Evolutionary conservation across 1,284 basidiomycete species (phyloP).

Genomic region (Prillingera fragicola): DNA sequence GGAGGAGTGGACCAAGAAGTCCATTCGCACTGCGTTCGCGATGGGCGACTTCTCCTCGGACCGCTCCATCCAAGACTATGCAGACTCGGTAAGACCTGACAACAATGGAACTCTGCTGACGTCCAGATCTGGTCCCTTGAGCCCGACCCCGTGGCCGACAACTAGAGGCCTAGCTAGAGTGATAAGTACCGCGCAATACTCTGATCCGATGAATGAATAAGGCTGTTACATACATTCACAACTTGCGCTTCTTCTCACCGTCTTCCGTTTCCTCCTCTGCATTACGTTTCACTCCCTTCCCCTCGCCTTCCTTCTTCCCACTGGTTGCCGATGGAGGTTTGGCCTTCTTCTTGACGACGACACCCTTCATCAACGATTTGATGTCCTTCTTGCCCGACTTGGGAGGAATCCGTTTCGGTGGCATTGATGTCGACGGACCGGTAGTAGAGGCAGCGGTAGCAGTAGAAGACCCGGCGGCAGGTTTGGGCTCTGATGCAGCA

Average conservation of each 20-base stretch:
- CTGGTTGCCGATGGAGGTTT: background rate
- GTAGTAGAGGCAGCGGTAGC: slow-evolving; percentile 7
- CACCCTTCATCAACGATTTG: slow-evolving; percentile 45
- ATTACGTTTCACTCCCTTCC: slow-evolving; percentile 7
- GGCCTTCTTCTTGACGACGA: slow-evolving; percentile 47
- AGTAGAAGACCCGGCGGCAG: slow-evolving; percentile 1
- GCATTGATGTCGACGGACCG: slow-evolving; percentile 3
- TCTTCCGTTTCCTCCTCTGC: slow-evolving; percentile 1
- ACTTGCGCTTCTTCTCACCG: slow-evolving; percentile 20
- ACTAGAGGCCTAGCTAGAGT: slow-evolving; percentile 2
- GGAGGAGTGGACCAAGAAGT: slow-evolving; percentile 83
- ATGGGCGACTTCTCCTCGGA: slow-evolving; percentile 96
- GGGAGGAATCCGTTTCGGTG: slow-evolving; percentile 19
- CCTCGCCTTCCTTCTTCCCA: background rate
- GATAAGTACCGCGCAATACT: too few species aligned
- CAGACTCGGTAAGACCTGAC: slow-evolving; percentile 48
- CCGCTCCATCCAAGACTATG: slow-evolving; percentile 81
- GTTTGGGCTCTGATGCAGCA: slow-evolving; percentile 13
- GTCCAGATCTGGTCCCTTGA: slow-evolving; percentile 41
- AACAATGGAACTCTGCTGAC: slow-evolving; percentile 3
- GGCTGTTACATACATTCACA: slow-evolving; percentile 3
- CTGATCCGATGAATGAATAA: background rate
- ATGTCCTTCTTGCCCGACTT: slow-evolving; percentile 43
- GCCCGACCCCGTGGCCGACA: slow-evolving; percentile 33
- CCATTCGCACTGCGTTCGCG: slow-evolving; percentile 70